Evolutionary conservation across 495 filamentous ascomycete species (phyloP).

Genomic region (Penicillium roqueforti): DNA sequence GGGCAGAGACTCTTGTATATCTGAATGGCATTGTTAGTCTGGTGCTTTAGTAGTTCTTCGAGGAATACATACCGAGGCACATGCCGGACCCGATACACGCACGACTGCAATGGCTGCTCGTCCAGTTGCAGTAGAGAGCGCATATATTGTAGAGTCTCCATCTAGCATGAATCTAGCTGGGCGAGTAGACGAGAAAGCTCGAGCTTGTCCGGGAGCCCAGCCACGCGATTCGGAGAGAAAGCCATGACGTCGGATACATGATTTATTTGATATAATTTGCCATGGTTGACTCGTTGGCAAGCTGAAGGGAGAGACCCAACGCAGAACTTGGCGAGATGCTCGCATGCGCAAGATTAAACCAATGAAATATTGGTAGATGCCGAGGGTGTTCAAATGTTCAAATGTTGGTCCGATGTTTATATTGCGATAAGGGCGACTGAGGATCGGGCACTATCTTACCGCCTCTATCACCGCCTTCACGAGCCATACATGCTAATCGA

Average conservation of each 20-base stretch:
- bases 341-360: conserved; percentile 32
- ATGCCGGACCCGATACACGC: conserved; percentile 77
- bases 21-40: conserved; percentile 36
- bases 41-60: conserved; percentile 6
- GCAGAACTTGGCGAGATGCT: conserved; percentile 21
- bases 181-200: conserved; percentile 26
- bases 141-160: conserved; percentile 72
- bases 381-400: not conserved
- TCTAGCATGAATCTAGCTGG: conserved; percentile 23
- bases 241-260: conserved; percentile 13
- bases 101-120: conserved; percentile 90
- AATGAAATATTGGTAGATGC: not conserved
- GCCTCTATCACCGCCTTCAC: too few relatives aligned
- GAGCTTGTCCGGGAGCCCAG: not conserved
- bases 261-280: conserved; percentile 5
- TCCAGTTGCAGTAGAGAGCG: conserved; percentile 82
- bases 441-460: too few relatives aligned
- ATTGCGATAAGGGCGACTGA: not conserved
- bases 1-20: conserved; percentile 79
- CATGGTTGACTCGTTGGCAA: conserved; percentile 19
- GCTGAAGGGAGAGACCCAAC: conserved; percentile 27
- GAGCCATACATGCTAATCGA: too few relatives aligned
- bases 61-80: conserved; percentile 53
- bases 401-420: not conserved
- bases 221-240: conserved; percentile 3